Conservation (phyloP, 78 protist genomes). For the Neovahlkampfia damariscottae region DNA sequence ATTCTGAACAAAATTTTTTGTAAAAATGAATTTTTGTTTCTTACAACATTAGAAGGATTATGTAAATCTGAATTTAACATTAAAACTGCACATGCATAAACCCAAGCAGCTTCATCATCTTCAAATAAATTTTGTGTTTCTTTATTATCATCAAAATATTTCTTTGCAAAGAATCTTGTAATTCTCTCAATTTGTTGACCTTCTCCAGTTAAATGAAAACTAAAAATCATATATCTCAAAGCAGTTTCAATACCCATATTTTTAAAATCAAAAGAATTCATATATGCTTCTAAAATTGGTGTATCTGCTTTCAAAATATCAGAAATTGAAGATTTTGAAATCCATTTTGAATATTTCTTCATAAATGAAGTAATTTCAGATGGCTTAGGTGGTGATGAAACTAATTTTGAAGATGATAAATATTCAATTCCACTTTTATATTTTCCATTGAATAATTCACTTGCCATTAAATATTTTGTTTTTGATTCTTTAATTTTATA, state of each 20-base stretch:
- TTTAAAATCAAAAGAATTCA: background rate
- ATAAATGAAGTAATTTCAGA: background rate
- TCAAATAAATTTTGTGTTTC: background rate
- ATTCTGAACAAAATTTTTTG: background rate
- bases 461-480: background rate
- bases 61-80: constrained; percentile 18
- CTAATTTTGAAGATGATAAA: background rate
- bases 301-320: background rate
- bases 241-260: background rate
- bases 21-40: constrained; percentile 7
- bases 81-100: background rate
- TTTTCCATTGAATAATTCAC: background rate
- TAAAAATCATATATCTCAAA: background rate
- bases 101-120: background rate
- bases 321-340: background rate
- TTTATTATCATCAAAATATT: background rate
- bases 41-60: no score
- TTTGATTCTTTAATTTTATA: background rate
- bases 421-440: background rate
- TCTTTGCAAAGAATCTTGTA: background rate
- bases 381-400: background rate
- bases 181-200: background rate
- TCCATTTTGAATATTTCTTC: background rate
- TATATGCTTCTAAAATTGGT: background rate
- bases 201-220: background rate